phyloP scores from a whole-genome alignment of 1,139 yeast genomes.

The Suhomyces ambrosiae region DNA sequence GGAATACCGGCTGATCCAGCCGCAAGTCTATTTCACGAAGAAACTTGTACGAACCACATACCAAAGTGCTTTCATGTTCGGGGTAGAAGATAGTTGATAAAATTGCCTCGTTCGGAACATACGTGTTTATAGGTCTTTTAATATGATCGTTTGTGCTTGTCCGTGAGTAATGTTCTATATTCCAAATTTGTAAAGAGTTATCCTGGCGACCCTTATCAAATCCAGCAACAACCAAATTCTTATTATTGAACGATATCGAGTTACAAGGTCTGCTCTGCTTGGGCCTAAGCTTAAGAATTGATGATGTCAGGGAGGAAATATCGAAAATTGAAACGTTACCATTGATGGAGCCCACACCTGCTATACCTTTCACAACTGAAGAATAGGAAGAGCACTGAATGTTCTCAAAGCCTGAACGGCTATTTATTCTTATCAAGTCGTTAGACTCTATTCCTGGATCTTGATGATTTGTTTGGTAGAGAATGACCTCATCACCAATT shows the following conservation, averaged over 20 bases:
- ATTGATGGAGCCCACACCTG: slow-evolving; percentile 73
- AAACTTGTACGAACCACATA: slow-evolving; percentile 79
- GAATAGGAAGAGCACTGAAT: slow-evolving; percentile 76
- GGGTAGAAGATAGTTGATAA: slow-evolving; percentile 69
- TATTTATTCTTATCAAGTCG: slow-evolving; percentile 49
- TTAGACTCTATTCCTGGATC: slow-evolving; percentile 38
- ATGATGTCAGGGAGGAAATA: slow-evolving; percentile 42
- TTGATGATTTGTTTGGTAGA: slow-evolving; percentile 57
- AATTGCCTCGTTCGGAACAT: slow-evolving; percentile 74
- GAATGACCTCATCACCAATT: slow-evolving; percentile 64
- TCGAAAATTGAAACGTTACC: slow-evolving; percentile 71
- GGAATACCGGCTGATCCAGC: slow-evolving; percentile 67
- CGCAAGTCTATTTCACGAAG: slow-evolving; percentile 79
- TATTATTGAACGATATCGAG: slow-evolving; percentile 65
- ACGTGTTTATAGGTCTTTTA: slow-evolving; percentile 59
- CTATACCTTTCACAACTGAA: slow-evolving; percentile 54
- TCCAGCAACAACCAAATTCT: slow-evolving; percentile 73
- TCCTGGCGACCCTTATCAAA: slow-evolving; percentile 81
- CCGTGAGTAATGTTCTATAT: slow-evolving; percentile 60
- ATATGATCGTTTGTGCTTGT: slow-evolving; percentile 45
- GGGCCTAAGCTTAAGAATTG: slow-evolving; percentile 55
- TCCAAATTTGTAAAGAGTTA: slow-evolving; percentile 79
- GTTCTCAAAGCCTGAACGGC: slow-evolving; percentile 67
- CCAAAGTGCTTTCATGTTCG: slow-evolving; percentile 53
- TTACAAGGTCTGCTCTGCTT: slow-evolving; percentile 77